A percentile compares a stretch with the other conserved stretches of the same genome.
These are phyloP conservation scores for Candida argentea DNA, from an alignment of 805 yeast genomes.

Conservation along the genomic window DNA sequence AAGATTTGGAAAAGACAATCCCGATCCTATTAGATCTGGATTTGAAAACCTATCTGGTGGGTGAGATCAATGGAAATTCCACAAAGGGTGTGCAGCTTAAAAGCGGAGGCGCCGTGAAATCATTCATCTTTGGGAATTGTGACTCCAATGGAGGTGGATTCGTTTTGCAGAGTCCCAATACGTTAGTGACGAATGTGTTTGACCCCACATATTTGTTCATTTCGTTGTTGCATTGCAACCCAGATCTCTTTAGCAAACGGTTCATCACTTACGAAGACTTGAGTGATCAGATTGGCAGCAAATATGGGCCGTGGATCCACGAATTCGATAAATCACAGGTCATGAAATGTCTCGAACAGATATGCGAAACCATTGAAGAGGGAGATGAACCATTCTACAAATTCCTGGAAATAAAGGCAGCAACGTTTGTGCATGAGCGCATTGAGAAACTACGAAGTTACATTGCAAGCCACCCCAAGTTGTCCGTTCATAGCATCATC, in stretches of 20 bases:
- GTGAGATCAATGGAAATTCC: slow-evolving; percentile 21
- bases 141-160: slow-evolving; percentile 15
- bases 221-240: slow-evolving; percentile 17
- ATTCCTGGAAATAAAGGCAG: slow-evolving; percentile 28
- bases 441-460: slow-evolving; percentile 10
- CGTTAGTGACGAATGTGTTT: slow-evolving; percentile 31
- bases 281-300: slow-evolving; percentile 19
- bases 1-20: slow-evolving; percentile 1
- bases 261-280: slow-evolving; percentile 35
- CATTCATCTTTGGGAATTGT: slow-evolving; percentile 20
- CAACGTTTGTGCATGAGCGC: slow-evolving; percentile 27
- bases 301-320: slow-evolving; percentile 18
- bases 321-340: slow-evolving; percentile 12
- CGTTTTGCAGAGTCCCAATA: slow-evolving; percentile 29
- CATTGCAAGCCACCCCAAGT: neutral
- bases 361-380: slow-evolving; percentile 24
- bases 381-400: slow-evolving; percentile 28
- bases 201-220: slow-evolving; percentile 32
- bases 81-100: neutral
- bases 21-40: slow-evolving; percentile 3
- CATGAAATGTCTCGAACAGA: slow-evolving; percentile 2
- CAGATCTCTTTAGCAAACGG: slow-evolving; percentile 17
- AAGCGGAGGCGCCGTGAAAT: slow-evolving; percentile 24
- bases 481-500: neutral
- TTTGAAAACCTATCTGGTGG: slow-evolving; percentile 26